Conservation (phyloP, 225 moss, liverwort and hornwort species). For the Pleurozium schreberi region DNA sequence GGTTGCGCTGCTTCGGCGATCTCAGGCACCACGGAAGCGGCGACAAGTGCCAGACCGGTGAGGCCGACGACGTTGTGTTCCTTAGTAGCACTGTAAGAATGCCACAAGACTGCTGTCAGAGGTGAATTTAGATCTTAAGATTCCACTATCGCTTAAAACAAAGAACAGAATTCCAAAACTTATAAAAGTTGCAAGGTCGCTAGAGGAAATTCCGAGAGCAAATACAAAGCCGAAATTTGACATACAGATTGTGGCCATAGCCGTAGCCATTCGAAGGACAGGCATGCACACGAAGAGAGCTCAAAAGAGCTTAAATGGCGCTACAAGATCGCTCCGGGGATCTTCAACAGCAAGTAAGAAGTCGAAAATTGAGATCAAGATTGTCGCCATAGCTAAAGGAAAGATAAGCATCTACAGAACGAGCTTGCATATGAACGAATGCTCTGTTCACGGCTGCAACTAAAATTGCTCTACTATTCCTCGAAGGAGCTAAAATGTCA, state of each 20-base stretch:
- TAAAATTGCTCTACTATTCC: not conserved
- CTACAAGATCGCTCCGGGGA: not conserved
- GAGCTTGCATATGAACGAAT: not conserved
- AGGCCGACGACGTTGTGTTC: slow-evolving; percentile 49
- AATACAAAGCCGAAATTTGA: not conserved
- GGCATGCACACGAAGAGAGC: not conserved
- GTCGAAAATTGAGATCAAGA: not conserved
- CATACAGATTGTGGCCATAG: not conserved
- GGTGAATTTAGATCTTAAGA: not conserved
- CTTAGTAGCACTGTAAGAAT: slow-evolving; percentile 19
- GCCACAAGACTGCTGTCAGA: not conserved
- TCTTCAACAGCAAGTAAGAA: not conserved
- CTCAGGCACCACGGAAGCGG: slow-evolving; percentile 64
- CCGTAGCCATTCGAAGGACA: not conserved
- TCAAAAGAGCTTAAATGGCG: not conserved
- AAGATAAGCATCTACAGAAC: not conserved
- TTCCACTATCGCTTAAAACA: not conserved
- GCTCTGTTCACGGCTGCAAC: not conserved
- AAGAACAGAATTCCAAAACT: not conserved
- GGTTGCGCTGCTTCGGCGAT: slow-evolving; percentile 84
- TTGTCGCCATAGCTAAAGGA: not conserved
- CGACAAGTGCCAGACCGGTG: slow-evolving; percentile 51
- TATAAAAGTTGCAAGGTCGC: not conserved
- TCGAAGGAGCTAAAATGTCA: not conserved
- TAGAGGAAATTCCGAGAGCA: not conserved